These are phyloP conservation scores for Barnettozyma siamensis DNA, from an alignment of 805 yeast genomes.

Conservation along the genomic window DNA sequence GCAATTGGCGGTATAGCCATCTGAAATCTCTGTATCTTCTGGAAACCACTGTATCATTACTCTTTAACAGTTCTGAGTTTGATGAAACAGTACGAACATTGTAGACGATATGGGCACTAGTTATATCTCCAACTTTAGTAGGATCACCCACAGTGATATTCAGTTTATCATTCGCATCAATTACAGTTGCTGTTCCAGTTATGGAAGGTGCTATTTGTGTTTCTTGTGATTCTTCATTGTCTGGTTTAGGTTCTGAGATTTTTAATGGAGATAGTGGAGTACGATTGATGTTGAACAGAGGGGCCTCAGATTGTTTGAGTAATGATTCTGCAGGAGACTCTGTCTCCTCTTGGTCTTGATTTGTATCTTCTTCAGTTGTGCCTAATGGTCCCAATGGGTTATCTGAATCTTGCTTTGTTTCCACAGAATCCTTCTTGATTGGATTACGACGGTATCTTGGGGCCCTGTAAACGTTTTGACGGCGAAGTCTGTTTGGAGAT, in stretches of 20 bases:
- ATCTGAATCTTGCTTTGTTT: conserved; percentile 9
- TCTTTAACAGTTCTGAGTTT: conserved; percentile 24
- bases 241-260: conserved; percentile 3
- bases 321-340: conserved; percentile 30
- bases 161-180: conserved; percentile 28
- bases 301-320: conserved; percentile 44
- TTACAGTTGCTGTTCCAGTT: background rate
- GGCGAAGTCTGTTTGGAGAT: conserved; percentile 38
- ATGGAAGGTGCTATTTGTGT: background rate
- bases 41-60: conserved; percentile 53
- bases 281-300: conserved; percentile 42
- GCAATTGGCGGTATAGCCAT: conserved; percentile 88
- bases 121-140: conserved; percentile 81
- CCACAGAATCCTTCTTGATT: conserved; percentile 8
- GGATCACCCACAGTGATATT: conserved; percentile 85
- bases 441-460: conserved; percentile 40
- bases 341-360: conserved; percentile 20
- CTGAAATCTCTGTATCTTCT: conserved; percentile 89
- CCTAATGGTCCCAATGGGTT: conserved; percentile 31
- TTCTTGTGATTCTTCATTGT: conserved; percentile 11
- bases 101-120: conserved; percentile 86
- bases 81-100: conserved; percentile 64
- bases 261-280: conserved; percentile 23
- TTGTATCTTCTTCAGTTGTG: conserved; percentile 27
- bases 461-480: conserved; percentile 40